Evolutionary conservation across 2,329 filamentous ascomycete species (phyloP), one percentile per base, ranked within the genome.

Genomic region (Talaromyces sp.): DNA sequence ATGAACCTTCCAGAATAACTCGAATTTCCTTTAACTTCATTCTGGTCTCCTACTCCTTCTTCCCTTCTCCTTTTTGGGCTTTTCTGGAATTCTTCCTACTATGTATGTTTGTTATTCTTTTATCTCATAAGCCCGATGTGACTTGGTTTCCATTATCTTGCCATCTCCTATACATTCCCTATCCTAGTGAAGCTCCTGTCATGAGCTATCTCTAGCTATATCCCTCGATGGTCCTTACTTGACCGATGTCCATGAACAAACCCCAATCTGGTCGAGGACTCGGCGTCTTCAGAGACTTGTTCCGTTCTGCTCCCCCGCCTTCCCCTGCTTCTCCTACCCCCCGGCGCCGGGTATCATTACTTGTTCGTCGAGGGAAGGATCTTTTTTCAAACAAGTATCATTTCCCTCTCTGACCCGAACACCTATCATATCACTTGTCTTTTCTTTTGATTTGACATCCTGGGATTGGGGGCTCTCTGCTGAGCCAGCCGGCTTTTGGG

Each of bases 241-340:
- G 68, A 72, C 55, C 66, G 67, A 72, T 73, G 67, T 68, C 66
- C 61, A 58, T 66, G 58, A 68, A 72, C 54, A 66, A 72, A 56
- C 55, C 62, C 58, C 64, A 63, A 58, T 47, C 63, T 56, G 64
- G 65, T 58, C 59, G 64, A 62, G 67, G 66, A 60, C 59, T 69
- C 58, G 66, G 65, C 49, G 57, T 63, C 50, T 59, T 73, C 50
- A 63, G 65, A 59, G 65, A 67, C 54, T 60, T 71, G 41, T 71
- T 71, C 59, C 63, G 63, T 48, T 69, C 68, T 57, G 51, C 54
- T 52, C 52, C 57, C 53, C 58, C 61, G 22, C 54, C 62, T 30
- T 63, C 66, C 53, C 52, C 57, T 56, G 57, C 66, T 27, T 59
- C 64, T 37, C 58, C 64, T 47, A 63, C 66, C 42, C 57, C 65